These are phyloP conservation scores for Curvularia lunata DNA, from an alignment of 2,329 filamentous ascomycete species.

Conservation along the genomic window DNA sequence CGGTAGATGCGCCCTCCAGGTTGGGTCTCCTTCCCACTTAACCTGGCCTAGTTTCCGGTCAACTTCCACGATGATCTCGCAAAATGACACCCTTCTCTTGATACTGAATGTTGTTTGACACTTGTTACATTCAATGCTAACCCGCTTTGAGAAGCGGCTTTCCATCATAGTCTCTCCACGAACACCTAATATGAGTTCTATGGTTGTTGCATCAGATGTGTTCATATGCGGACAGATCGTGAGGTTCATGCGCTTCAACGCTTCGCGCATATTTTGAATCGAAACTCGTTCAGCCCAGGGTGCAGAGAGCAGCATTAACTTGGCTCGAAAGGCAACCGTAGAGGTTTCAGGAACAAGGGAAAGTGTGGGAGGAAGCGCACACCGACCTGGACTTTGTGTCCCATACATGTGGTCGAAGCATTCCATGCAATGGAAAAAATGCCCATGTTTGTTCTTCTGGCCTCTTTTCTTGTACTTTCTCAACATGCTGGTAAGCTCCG, in stretches of 20 bases:
- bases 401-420: neutral
- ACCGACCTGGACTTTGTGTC: neutral
- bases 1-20: constrained; percentile 4
- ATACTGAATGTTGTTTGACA: constrained; percentile 4
- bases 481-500: neutral
- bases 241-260: neutral
- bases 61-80: neutral
- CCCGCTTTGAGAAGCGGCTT: neutral
- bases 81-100: neutral
- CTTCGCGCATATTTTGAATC: neutral
- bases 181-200: neutral
- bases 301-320: neutral
- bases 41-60: constrained; percentile 1
- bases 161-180: neutral
- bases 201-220: neutral
- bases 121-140: neutral
- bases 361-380: neutral
- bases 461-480: neutral
- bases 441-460: neutral
- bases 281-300: neutral
- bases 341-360: neutral
- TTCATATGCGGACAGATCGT: constrained; percentile 2
- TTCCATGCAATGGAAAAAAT: neutral
- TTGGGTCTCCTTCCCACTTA: neutral
- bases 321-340: neutral